Evolutionary conservation across 805 yeast species (phyloP), one percentile per base, ranked within the genome.

Genomic region (Metschnikowia gelsemii): DNA sequence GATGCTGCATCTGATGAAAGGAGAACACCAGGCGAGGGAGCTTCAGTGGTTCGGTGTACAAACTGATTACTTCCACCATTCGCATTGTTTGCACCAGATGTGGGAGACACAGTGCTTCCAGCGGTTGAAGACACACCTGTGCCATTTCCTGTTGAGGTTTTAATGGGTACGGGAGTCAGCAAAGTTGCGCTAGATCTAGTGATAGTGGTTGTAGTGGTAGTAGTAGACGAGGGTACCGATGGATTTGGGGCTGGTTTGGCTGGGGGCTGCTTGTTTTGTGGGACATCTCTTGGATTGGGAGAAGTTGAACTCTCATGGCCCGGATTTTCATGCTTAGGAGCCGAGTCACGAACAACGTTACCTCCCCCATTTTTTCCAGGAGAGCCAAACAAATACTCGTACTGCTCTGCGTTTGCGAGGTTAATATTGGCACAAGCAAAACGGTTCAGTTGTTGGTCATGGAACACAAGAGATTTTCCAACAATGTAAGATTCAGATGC

Each of bases 401-500:
- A 42, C 35, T 51, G 55, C 34, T 47, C 54, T 34, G 47, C 47
- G 7, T 40, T 47, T 18, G 55, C 55, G 20, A 43, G 35, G 23
- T 46, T 42, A 16, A 51, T 48, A 29, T 42, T 51, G 24, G 56
- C 56, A 28, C 56, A 51, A 4, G 55, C 54, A 35, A 51, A 45
- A 11, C 46, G 41, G 9, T 40, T 27, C 32, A 34, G 41, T 32
- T 41, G 38, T 8, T 44, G 46, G 24, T 32, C 44, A 36, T 51
- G 55, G 34, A 49, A 48, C 38, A 47, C 57, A 32, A 55, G 42
- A n/a, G 87, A 72, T 44, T 64, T 70, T 16, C 81, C 82, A 45
- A 82, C 77, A 52, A 83, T 68, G 54, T 72, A 78, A n/a, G 85
- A 73, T 32, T 75, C 72, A 34, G 78, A 70, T 35, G 63, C 59